These are phyloP conservation scores for Ceratocystis diversiconidia DNA, from an alignment of 2,329 filamentous ascomycete species.

Conservation along the genomic window DNA sequence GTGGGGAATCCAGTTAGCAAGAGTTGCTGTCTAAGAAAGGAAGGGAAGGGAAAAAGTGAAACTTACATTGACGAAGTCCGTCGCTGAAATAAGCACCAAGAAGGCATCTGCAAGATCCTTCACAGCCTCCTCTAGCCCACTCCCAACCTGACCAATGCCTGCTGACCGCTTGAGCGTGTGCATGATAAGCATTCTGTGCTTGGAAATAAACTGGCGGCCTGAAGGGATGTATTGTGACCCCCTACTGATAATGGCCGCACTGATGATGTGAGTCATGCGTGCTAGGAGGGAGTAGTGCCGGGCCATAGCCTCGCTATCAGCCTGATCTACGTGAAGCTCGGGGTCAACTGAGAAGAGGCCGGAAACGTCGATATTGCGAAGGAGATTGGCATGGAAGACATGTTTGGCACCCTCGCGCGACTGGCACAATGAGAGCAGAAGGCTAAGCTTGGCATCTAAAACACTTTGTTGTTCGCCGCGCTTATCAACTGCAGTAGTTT, in stretches of 20 bases:
- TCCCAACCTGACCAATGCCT: constrained; percentile 45
- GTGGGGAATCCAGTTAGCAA: neutral
- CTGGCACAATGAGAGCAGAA: constrained; percentile 73
- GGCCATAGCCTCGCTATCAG: constrained; percentile 54
- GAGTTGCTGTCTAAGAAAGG: neutral
- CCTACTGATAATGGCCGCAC: constrained; percentile 64
- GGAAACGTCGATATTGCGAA: constrained; percentile 65
- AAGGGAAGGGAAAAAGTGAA: constrained; percentile 8
- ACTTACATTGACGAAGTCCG: constrained; percentile 73
- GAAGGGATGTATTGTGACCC: constrained; percentile 72
- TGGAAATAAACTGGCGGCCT: constrained; percentile 63
- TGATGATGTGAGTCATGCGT: constrained; percentile 66
- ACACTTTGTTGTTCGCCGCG: constrained; percentile 36
- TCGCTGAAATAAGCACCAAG: constrained; percentile 67
- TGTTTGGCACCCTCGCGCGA: constrained; percentile 71
- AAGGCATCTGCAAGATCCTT: constrained; percentile 73
- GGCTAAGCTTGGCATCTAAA: constrained; percentile 58
- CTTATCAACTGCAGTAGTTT: constrained; percentile 25
- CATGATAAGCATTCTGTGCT: constrained; percentile 72
- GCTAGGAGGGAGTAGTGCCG: constrained; percentile 77
- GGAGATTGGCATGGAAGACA: constrained; percentile 79
- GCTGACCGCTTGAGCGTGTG: constrained; percentile 83
- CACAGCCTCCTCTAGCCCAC: constrained; percentile 44
- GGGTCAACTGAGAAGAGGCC: constrained; percentile 82
- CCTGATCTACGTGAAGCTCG: constrained; percentile 64